Evolutionary conservation across 2,329 filamentous ascomycete species (phyloP), one percentile per base, ranked within the genome.

Genomic region (Celoporthe dispersa): DNA sequence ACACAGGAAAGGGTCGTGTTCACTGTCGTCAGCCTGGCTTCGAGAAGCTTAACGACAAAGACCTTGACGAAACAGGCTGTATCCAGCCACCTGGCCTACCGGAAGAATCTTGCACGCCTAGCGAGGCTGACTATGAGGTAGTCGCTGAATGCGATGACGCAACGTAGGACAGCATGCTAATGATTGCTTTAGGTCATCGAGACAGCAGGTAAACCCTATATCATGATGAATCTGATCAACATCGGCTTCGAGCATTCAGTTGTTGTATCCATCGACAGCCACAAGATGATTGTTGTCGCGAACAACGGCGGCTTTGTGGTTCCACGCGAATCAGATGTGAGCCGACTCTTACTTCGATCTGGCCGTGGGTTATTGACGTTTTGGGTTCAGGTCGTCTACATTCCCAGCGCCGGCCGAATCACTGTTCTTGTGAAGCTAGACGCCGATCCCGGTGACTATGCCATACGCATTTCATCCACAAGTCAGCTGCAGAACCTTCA

Each of bases 401-500:
- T 76, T 39, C 72, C 73, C 31, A 74, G 71, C 28, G 75, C 70
- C 1, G 73, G 69, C 2, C 67, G 75, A 3, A 37, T 75, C 16
- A 75, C 74, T 3, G 70, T 75, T 28, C 66, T 76, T 3, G 53
- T 75, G 14, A 75, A 73, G 51, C 70, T 75, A 0, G 66, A 75
- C 14, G 57, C 60, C 14, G 25, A 64, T n/a, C 69, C 72, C 0
- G 71, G 51, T n/a, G 74, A 75, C 64, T 75, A 75, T 33, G 74
- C 73, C 3, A 68, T 76, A 25, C 70, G 74, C 22, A 59, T 75
- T 3, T 72, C 74, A 3, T 76, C 75, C 0, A 75, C 74, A 1
- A 76, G 74, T 44, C 66, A 68, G 8, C 55, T 74, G n/a, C 75
- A 76, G 61, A 76, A 75, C 55, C 65, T 76, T 1, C 74, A 76